A percentile compares a stretch with the other conserved stretches of the same genome.
Evolutionary conservation across 768 basidiomycete genomes (phyloP).

Genomic region (Tulasnella sp.): DNA sequence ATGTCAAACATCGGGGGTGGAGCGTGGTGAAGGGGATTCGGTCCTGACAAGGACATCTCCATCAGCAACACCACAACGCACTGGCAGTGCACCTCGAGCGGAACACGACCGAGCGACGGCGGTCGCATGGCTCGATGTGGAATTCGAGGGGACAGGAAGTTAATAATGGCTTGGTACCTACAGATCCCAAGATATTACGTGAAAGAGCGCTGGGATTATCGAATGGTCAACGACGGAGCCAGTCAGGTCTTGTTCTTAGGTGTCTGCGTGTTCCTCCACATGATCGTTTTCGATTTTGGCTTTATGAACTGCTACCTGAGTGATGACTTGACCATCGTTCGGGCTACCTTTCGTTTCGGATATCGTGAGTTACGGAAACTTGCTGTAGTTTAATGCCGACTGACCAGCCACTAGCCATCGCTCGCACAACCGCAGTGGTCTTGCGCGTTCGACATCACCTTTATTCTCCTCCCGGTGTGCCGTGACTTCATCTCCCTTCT

Average conservation of each 20-base stretch:
- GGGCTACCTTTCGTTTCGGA: conserved; percentile 63
- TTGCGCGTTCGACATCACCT: conserved; percentile 93
- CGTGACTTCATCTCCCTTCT: conserved; percentile 86
- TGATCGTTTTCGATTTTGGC: conserved; percentile 69
- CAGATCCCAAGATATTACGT: neutral
- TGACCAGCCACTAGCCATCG: conserved; percentile 49
- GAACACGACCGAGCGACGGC: conserved; percentile 75
- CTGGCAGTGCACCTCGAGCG: conserved; percentile 48
- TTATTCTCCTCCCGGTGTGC: no score
- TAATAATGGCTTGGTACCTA: neutral
- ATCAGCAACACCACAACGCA: neutral
- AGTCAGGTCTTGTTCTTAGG: no score
- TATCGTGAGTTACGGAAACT: conserved; percentile 48
- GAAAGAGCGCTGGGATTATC: conserved; percentile 35
- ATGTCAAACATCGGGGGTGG: conserved; percentile 75
- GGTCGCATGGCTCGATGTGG: conserved; percentile 74
- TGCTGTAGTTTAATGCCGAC: neutral
- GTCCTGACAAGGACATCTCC: neutral
- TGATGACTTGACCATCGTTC: conserved; percentile 63
- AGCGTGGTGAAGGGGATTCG: no score
- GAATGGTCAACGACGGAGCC: conserved; percentile 26
- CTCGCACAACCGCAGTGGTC: conserved; percentile 79
- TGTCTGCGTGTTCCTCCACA: conserved; percentile 71
- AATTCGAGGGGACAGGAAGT: neutral
- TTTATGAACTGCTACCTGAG: conserved; percentile 68